Evolutionary conservation across 148 eudicot species (phyloP).

Genomic region (Camellia sinensis): DNA sequence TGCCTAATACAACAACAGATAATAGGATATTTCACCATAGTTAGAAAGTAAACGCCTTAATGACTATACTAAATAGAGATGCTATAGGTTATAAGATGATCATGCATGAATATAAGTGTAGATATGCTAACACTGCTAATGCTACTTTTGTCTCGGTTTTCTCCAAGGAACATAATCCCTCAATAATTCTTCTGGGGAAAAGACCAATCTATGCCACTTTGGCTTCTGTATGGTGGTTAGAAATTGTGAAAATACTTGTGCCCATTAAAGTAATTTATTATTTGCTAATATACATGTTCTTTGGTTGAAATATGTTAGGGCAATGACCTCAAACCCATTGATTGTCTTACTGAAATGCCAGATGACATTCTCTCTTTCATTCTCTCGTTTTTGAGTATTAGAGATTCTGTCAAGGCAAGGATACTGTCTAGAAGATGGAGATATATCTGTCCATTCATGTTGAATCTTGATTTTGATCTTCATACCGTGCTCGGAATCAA

Average conservation of each 20-base stretch:
- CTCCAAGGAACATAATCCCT: no score
- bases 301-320: conserved; percentile 4
- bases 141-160: no score
- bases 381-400: background rate
- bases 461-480: conserved; percentile 10
- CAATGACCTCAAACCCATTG: background rate
- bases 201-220: no score
- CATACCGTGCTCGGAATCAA: conserved; percentile 15
- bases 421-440: conserved; percentile 10
- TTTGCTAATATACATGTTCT: background rate
- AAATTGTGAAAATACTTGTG: background rate
- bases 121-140: no score
- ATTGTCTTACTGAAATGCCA: conserved; percentile 11
- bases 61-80: no score
- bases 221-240: conserved; percentile 4
- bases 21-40: no score
- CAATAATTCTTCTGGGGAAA: no score
- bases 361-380: conserved; percentile 9
- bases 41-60: no score
- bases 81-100: no score
- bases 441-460: background rate
- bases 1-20: no score
- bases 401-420: conserved; percentile 16
- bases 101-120: no score
- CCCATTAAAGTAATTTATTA: background rate